Percentiles rank a stretch among this genome's conserved stretches.
Evolutionary conservation across 2,329 filamentous ascomycete species (phyloP).

Genomic region (Verticillium longisporum): DNA sequence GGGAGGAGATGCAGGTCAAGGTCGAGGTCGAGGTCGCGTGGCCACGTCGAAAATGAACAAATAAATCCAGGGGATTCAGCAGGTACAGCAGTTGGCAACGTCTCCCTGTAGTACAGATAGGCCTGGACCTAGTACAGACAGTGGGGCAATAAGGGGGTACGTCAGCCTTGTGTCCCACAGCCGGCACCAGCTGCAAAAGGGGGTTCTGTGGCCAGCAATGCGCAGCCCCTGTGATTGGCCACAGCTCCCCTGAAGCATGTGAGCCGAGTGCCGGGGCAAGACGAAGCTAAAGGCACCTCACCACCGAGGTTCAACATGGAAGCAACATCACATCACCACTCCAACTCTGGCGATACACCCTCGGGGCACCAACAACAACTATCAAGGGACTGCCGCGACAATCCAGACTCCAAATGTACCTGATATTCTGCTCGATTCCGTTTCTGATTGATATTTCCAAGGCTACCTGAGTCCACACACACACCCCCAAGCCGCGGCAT

Average conservation of each 20-base stretch:
- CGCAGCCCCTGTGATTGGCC: background rate
- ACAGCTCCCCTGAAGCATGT: background rate
- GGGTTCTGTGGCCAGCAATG: background rate
- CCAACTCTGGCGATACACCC: background rate
- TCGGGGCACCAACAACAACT: too few species aligned
- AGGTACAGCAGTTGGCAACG: background rate
- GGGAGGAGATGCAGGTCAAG: too few species aligned
- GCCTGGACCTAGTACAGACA: too few species aligned
- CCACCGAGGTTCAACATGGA: constrained; percentile 1
- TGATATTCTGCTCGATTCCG: too few species aligned
- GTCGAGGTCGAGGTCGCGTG: background rate
- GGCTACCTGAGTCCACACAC: background rate
- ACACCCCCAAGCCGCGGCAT: background rate
- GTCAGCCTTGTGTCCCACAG: background rate
- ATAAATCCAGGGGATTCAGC: background rate
- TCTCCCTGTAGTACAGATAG: too few species aligned
- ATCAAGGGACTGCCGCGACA: too few species aligned
- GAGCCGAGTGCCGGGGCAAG: background rate
- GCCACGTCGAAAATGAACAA: background rate
- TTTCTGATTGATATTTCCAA: too few species aligned
- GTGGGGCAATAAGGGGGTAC: background rate
- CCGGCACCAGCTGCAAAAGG: background rate
- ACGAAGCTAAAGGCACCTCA: background rate
- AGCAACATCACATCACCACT: background rate
- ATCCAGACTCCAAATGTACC: too few species aligned